phyloP scores from a whole-genome alignment of 78 protist species.

The Dictyostelium discoideum region dicty_2.7 NC_007091.3:2096001-2096500 shows the following conservation, averaged over 20 bases:
- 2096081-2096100: constrained; percentile 68
- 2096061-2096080: too few relatives aligned
- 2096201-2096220: constrained; percentile 12
- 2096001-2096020: too few relatives aligned
- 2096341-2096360: constrained; percentile 94
- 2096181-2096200: constrained; percentile 66
- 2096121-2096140: constrained; percentile 77
- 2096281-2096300: constrained; percentile 38
- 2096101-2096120: constrained; percentile 73
- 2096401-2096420: constrained; percentile 89
- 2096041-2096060: neutral
- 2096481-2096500: constrained; percentile 85
- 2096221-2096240: neutral
- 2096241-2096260: constrained; percentile 67
- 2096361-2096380: constrained; percentile 97
- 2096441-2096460: constrained; percentile 16
- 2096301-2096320: constrained; percentile 54
- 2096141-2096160: constrained; percentile 96
- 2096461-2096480: constrained; percentile 71
- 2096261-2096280: constrained; percentile 56
- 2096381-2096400: constrained; percentile 95
- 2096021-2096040: neutral
- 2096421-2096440: constrained; percentile 34
- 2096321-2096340: constrained; percentile 83
- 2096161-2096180: constrained; percentile 91